phyloP scores from a whole-genome alignment of 345 rosid species.

The Brassica rapa region DNA sequence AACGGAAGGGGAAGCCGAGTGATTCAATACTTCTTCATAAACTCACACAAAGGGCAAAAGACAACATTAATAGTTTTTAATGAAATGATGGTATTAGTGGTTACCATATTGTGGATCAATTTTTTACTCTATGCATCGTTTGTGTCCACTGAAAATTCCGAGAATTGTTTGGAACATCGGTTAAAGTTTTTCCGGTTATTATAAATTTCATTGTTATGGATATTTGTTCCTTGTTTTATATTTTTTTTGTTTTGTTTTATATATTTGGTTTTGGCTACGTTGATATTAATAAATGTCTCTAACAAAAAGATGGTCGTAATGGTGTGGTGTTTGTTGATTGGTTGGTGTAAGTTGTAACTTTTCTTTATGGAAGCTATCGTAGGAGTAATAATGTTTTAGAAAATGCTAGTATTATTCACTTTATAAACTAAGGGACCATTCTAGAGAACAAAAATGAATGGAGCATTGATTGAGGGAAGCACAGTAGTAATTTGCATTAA shows the following conservation, averaged over 20 bases:
- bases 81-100: background rate
- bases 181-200: background rate
- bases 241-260: background rate
- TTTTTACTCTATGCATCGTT: constrained; percentile 3
- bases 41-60: constrained; percentile 5
- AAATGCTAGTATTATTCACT: constrained; percentile 3
- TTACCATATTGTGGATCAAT: constrained; percentile 13
- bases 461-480: constrained; percentile 26
- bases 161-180: background rate
- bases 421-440: constrained; percentile 11
- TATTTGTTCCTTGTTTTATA: background rate
- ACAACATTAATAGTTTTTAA: background rate
- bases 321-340: constrained; percentile 28
- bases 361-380: constrained; percentile 4
- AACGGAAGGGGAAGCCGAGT: constrained; percentile 30
- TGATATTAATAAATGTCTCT: background rate
- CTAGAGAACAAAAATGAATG: constrained; percentile 16
- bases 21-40: constrained; percentile 6
- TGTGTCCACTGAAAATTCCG: background rate
- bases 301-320: constrained; percentile 13
- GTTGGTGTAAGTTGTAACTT: constrained; percentile 28
- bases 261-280: constrained; percentile 3
- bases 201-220: background rate
- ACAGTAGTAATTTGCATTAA: constrained; percentile 24
- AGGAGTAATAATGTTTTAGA: constrained; percentile 20